Evolutionary conservation across 2,329 filamentous ascomycete species (phyloP), one percentile per base, ranked within the genome.

Genomic region (Penicillium paneum): DNA sequence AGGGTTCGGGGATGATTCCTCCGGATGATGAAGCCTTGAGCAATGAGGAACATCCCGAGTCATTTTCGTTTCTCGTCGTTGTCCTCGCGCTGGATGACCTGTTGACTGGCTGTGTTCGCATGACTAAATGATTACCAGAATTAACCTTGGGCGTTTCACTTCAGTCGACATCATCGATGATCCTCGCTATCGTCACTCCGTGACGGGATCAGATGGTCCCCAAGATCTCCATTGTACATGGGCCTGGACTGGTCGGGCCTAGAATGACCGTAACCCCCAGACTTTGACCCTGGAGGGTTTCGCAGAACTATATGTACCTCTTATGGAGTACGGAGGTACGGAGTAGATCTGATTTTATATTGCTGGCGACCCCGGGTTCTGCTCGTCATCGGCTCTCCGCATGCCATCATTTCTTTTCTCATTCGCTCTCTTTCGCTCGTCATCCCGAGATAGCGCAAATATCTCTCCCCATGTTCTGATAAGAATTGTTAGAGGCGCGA

Each of bases 121-220:
- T 63, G 58, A 62, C 55, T 57, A 53, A 50, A 60, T 60, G 49
- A 59, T 58, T 58, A 44, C 56, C 58, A 45, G 36, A 57, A 47
- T 46, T 40, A 49, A 59, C 59, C 34, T 46, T 46, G 19, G 38
- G 28, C 21, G 26, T 34, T 34, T 29, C 36, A 28, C 15, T 17
- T 26, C 54, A 57, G 56, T 61, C 61, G 59, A 64, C 61, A 63
- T 64, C 62, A 64, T 64, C 61, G 58, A 64, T 64, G 62, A 64
- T 61, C 55, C 51, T 40, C 41, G 42, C 38, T 47, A 26, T 54
- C 57, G 54, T 64, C 62, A 63, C 52, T 46, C 38, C 19, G 38
- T 50, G 48, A 50, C 48, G 44, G 51, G 42, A 40, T 41, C 40
- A 39, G 26, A 32, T 49, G 39, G 42, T 44, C 52, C 45, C 50